Evolutionary conservation across 1,139 yeast genomes (phyloP).

Genomic region (Hemisphaericaspora xylanilytica): DNA sequence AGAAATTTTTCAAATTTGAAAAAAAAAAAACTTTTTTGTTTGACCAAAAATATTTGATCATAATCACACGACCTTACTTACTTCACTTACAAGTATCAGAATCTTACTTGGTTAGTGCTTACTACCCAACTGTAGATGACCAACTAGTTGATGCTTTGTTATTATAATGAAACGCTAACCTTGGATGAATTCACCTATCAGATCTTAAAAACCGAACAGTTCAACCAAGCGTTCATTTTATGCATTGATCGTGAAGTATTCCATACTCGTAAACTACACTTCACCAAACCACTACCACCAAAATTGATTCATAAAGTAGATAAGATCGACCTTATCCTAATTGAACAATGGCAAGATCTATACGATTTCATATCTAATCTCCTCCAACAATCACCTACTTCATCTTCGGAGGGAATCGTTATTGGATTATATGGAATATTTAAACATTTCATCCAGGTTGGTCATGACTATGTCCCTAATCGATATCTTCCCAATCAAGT

Average conservation of each 20-base stretch:
- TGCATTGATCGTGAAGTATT: conserved; percentile 9
- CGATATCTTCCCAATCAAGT: conserved; percentile 3
- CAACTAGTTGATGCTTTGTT: conserved; percentile 8
- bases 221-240: conserved; percentile 1
- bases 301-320: conserved; percentile 4
- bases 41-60: not conserved
- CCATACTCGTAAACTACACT: not conserved
- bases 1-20: conserved; percentile 2
- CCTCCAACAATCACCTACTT: too few relatives aligned
- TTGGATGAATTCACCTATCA: conserved; percentile 7
- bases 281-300: conserved; percentile 1
- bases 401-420: not conserved
- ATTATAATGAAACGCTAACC: conserved; percentile 8
- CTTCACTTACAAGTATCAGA: too few relatives aligned
- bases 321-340: conserved; percentile 7
- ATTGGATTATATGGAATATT: conserved; percentile 12
- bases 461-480: conserved; percentile 1
- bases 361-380: conserved; percentile 7
- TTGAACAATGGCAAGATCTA: conserved; percentile 13
- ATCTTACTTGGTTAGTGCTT: too few relatives aligned
- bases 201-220: not conserved
- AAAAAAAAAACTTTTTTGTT: conserved; percentile 6
- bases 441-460: conserved; percentile 9
- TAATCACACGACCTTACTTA: conserved; percentile 3
- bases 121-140: too few relatives aligned